phyloP scores from a whole-genome alignment of 2,329 filamentous ascomycete species.

The Claviceps sorghi region DNA sequence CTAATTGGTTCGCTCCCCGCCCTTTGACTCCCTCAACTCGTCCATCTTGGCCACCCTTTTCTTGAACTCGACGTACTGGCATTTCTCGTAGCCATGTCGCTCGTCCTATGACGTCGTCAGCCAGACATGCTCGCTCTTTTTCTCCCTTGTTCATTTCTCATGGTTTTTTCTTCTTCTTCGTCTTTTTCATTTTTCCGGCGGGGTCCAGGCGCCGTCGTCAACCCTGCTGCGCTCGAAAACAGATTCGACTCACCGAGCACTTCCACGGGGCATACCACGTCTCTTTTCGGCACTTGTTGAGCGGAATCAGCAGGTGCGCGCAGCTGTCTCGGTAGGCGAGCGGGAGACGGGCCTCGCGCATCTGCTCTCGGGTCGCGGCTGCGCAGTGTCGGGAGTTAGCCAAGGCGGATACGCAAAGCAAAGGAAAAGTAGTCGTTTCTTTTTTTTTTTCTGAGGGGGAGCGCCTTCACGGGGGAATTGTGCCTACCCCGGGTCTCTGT shows the following conservation, averaged over 20 bases:
- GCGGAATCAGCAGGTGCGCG: conserved; percentile 82
- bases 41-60: conserved; percentile 98
- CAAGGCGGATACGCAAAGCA: not conserved
- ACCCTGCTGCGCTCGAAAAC: not conserved
- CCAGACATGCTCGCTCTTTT: not conserved
- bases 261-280: conserved; percentile 96
- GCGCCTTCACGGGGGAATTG: not conserved
- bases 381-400: conserved; percentile 2
- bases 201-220: not conserved
- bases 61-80: conserved; percentile 98
- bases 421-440: too few species aligned
- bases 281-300: conserved; percentile 87
- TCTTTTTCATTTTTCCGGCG: not conserved
- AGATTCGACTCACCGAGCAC: conserved; percentile 58
- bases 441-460: too few species aligned
- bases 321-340: conserved; percentile 90
- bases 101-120: conserved; percentile 50
- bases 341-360: conserved; percentile 80
- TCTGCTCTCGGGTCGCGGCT: conserved; percentile 79
- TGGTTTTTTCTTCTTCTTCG: too few species aligned
- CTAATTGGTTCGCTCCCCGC: conserved; percentile 72
- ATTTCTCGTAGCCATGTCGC: conserved; percentile 96
- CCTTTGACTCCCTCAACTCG: conserved; percentile 77
- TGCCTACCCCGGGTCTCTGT: conserved; percentile 25
- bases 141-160: too few species aligned